Evolutionary conservation across 2,329 filamentous ascomycete species (phyloP).

Genomic region (Phoma herbarum): DNA sequence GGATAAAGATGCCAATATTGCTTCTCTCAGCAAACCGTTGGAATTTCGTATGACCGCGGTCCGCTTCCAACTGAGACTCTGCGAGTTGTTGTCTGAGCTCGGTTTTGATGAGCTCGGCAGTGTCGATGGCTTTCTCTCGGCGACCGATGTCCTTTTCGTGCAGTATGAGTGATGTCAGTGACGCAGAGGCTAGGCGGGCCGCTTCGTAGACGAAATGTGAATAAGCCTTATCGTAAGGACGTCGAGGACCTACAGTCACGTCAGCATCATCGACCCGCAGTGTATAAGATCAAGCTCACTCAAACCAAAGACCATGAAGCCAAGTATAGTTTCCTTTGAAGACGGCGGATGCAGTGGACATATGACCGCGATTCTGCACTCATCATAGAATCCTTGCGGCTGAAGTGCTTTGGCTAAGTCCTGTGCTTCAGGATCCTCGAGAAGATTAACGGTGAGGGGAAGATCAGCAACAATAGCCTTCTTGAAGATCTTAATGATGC

Average conservation of each 20-base stretch:
- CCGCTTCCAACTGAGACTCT: constrained; percentile 39
- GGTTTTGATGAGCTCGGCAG: constrained; percentile 27
- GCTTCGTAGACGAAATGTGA: constrained; percentile 49
- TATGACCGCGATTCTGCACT: constrained; percentile 45
- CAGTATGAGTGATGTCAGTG: constrained; percentile 51
- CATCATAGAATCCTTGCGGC: constrained; percentile 48
- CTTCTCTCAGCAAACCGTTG: constrained; percentile 33
- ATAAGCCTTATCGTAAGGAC: constrained; percentile 53
- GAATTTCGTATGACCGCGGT: constrained; percentile 40
- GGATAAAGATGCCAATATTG: constrained; percentile 51
- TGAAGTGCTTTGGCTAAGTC: constrained; percentile 40
- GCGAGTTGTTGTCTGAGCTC: constrained; percentile 20
- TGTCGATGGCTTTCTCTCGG: constrained; percentile 44
- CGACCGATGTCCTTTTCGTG: constrained; percentile 51
- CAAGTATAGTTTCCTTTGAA: constrained; percentile 46
- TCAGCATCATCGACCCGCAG: no score
- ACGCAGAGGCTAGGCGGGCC: constrained; percentile 50
- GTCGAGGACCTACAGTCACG: no score
- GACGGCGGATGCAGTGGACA: constrained; percentile 50
- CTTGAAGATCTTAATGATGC: constrained; percentile 39
- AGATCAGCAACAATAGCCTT: constrained; percentile 40
- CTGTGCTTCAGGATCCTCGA: constrained; percentile 40
- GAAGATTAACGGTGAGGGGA: constrained; percentile 35
- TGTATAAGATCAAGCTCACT: no score
- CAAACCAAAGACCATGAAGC: constrained; percentile 52